Evolutionary conservation across 2,329 filamentous ascomycete genomes (phyloP), one percentile per base, ranked within the genome.

Genomic region (Cadophora sp.): DNA sequence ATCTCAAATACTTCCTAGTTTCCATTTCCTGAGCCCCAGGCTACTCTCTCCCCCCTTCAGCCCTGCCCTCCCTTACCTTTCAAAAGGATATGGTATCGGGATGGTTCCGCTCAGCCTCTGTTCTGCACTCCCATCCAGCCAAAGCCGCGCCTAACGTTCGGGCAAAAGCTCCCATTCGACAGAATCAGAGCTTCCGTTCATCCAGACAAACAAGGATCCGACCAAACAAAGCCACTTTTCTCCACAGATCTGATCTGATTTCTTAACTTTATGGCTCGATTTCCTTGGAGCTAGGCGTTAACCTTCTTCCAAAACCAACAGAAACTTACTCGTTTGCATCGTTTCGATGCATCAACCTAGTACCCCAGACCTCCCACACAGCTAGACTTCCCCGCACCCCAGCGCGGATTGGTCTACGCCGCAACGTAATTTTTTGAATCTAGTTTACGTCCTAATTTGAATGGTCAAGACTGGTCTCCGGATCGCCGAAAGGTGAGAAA

Each of bases 141-240:
- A 9, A 3, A n/a, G 27, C n/a, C 43, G 34, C 58, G n/a, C n/a
- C n/a, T 24, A 43, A 9, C 16, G 22, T 24, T 34, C 24, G 31
- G 31, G 34, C 55, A 16, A 26, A 37, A 37, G n/a, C 40, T 48
- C 37, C 34, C 24, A 29, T 61, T 61, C 58, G 22, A 61, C 55
- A 59, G 55, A 31, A 40, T n/a, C 31, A 59, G 55, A 59, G 55
- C 55, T 59, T 59, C 55, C 55, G 55, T 26, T 59, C 31, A 31
- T 59, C 55, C 55, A 59, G 55, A 59, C n/a, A 22, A 11, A 40
- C 29, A 8, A 14, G 29, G 51, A 58, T 26, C 55, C n/a, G n/a
- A 16, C 55, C 55, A 40, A 59, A 37, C n/a, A 37, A 59, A 19
- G 55, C 55, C 29, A 37, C 55, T 26, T 24, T 26, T 24, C 31